Base-by-base conservation (phyloP, 495 filamentous ascomycete genomes). In the Sporormia fimetaria region DNA sequence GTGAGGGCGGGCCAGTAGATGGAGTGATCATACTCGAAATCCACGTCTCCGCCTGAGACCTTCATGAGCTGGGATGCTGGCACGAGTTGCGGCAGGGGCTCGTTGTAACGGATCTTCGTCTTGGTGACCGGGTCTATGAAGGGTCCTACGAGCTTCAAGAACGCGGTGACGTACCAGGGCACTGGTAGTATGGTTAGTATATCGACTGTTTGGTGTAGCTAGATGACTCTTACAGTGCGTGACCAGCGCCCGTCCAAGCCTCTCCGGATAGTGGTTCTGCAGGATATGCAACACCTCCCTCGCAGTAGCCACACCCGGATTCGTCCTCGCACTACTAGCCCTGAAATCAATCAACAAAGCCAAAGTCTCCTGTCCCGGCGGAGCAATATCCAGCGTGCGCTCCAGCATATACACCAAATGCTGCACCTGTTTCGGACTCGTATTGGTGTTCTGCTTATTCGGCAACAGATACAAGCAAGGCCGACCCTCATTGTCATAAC, bases 391-490 rank as follows among this genome's bases (percentile, higher is more conserved):
- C 51, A 95, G 76, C 14, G 80, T 75, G 17, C 84, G 74, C 67
- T 98, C 90, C 29, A 98, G 63, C 85, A 94, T 94, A 60, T 75
- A 98, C 27, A 95, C 87, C 30, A 98, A 70, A 58, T 95, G 87
- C 58, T 98, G 76, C 17, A 95, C 73, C 61, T 98, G 90, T 54
- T 84, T 75, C n/a, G 86, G 81, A 42, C 76, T 81, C 60, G 74
- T 74, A 50, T 87, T 73, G 2, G 90, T 98, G 62, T 98, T 98
- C 61, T 98, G 90, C 33, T 80, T 78, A 17, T 76, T 81, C 4
- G 90, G 90, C 45, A 81, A 76, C 21, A 96, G 70, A 61, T 94
- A 94, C 26, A 88, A 75, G 63, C 88, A 95, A 1, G 85, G 83
- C 28, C 90, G 73, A 21, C 68, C 76, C 33, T 82, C 66, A 48